Evolutionary conservation across 2,329 filamentous ascomycete genomes (phyloP).

Genomic region (Pseudogymnoascus sp.): DNA sequence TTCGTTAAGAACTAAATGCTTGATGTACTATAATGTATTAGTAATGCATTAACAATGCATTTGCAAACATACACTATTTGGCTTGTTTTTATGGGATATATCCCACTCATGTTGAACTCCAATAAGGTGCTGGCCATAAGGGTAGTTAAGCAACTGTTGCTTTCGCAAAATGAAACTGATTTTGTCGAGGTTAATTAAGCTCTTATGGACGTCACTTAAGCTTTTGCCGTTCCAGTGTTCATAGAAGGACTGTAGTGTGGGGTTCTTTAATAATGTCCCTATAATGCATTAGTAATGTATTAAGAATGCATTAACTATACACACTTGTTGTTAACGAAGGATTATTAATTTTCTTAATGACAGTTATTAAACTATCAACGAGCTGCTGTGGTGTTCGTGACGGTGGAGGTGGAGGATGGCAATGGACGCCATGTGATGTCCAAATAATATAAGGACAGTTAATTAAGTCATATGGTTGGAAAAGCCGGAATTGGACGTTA

Average conservation of each 20-base stretch:
- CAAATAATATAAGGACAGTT: conserved; percentile 4
- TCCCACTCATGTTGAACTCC: not conserved
- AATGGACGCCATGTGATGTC: not conserved
- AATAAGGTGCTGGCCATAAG: not conserved
- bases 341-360: not conserved
- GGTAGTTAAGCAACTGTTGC: not conserved
- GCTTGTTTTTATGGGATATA: not conserved
- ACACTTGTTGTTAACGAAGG: not conserved
- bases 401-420: not conserved
- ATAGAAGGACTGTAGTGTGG: not conserved
- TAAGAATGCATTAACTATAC: not conserved
- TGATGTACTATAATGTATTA: not conserved
- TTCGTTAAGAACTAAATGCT: not conserved
- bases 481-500: not conserved
- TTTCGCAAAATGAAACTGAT: not conserved
- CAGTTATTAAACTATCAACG: not conserved
- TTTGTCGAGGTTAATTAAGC: not conserved
- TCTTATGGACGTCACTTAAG: not conserved
- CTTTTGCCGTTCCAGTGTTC: not conserved
- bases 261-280: not conserved
- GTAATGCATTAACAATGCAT: not conserved
- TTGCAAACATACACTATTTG: not conserved
- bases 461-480: not conserved
- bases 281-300: not conserved
- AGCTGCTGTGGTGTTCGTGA: conserved; percentile 15